These are phyloP conservation scores for Colletotrichum spinosum DNA, from an alignment of 2,329 filamentous ascomycete species.

Conservation along the genomic window DNA sequence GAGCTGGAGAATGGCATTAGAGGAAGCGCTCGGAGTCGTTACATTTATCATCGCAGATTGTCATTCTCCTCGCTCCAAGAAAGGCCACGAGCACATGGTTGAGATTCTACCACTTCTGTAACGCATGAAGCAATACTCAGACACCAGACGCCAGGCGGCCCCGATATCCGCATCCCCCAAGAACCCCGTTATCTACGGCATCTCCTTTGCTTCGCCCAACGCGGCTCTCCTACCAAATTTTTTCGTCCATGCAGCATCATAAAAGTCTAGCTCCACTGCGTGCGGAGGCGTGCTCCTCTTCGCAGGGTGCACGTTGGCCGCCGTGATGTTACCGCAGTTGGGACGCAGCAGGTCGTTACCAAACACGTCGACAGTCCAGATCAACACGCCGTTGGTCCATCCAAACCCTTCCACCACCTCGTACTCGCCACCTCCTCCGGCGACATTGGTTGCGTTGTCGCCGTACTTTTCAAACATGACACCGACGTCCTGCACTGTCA, in stretches of 20 bases:
- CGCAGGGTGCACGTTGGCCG: slow-evolving; percentile 48
- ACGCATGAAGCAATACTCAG: no score
- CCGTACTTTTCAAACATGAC: slow-evolving; percentile 79
- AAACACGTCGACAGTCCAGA: slow-evolving; percentile 75
- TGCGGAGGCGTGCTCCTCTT: slow-evolving; percentile 46
- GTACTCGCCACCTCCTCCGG: slow-evolving; percentile 75
- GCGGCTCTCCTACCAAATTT: slow-evolving; percentile 51
- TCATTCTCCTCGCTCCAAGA: no score
- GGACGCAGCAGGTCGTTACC: slow-evolving; percentile 65
- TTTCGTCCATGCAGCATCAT: slow-evolving; percentile 61
- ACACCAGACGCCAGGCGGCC: no score
- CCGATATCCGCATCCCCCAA: no score
- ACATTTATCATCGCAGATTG: no score
- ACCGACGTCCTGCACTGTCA: slow-evolving; percentile 57
- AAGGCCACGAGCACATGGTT: no score
- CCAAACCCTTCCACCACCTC: slow-evolving; percentile 77
- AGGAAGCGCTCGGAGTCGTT: no score
- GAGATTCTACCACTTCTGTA: no score
- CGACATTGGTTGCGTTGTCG: slow-evolving; percentile 69
- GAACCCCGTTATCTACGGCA: not conserved
- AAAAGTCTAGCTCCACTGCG: slow-evolving; percentile 59
- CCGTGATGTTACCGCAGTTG: slow-evolving; percentile 63
- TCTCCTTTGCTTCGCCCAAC: slow-evolving; percentile 16
- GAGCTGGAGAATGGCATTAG: no score
- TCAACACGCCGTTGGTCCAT: slow-evolving; percentile 76